Evolutionary conservation across 2,329 filamentous ascomycete genomes (phyloP), one percentile per base, ranked within the genome.

Genomic region (Endoconidiophora polonica): DNA sequence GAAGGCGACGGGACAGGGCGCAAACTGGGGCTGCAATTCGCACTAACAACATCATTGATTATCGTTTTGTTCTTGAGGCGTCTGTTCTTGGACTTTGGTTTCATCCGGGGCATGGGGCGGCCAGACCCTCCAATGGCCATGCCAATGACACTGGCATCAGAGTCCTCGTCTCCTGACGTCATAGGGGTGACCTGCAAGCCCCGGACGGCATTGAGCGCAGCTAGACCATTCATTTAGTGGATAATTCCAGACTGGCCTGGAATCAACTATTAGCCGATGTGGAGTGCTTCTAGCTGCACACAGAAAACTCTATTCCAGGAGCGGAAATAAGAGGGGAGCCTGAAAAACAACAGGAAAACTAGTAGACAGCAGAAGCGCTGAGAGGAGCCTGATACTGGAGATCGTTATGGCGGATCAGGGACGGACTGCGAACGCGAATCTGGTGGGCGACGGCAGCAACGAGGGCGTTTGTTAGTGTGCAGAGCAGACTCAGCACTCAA

Each of bases 1-100:
- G 67, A 70, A 9, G 74, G 73, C 16, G 75, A 76, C 14, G 68
- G 62, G 23, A 63, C 59, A n/a, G 64, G 66, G 44, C 75, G 72
- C 54, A 81, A 62, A 48, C 70, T 61, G 5, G 78, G 78, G 61
- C 77, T 81, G 63, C 76, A 79, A 62, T 83, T 69, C 50, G 72
- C 72, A 61, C 74, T 78, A 56, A 78, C 71, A 14, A 77, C 69
- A 61, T 78, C 74, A 59, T 75, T 65, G 47, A 77, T 42, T 59
- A 62, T 2, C 9, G 20, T 22, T 22, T 43, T 33, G 20, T 49
- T 46, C 33, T 47, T 50, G 46, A n/a, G 65, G 64, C 3, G 64
- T 67, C 48, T 52, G 20, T 52, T 48, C 39, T 48, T 49, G 51
- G 7, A 33, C 26, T 33, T 33, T 10, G 26, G 26, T 10, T 33